Base-by-base conservation (phyloP, 2,329 filamentous ascomycete genomes). In the Colletotrichum cereale region DNA sequence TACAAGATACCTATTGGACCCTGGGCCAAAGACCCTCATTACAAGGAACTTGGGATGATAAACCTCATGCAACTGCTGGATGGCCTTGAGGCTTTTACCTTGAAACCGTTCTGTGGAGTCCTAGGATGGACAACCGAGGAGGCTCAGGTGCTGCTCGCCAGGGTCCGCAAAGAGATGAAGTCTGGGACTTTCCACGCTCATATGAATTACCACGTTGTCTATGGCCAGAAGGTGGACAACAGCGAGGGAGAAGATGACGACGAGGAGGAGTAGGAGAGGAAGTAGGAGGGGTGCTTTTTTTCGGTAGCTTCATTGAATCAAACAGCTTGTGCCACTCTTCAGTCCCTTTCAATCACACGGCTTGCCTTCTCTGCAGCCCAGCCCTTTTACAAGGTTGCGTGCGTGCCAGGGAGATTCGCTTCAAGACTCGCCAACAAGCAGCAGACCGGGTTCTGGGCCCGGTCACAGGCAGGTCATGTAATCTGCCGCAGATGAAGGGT, bases 1-100 rank as follows among this genome's bases (percentile, higher is more conserved):
- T 80, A 79, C 66, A 82, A 80, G 68, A 76, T 80, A 47, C 82
- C 82, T 0, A 75, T 82, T 7, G 81, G 81, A 65, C 73, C 12
- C 12, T 50, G 24, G 24, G 24, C 47, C 1, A 50, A 50, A 5
- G 24, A 26, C 14, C 44, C 44, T 6, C 73, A 75, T 26, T 67
- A 47, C 38, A 77, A 77, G 34, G 73, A 78, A n/a, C 36, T 77
- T 12, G 73, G 75, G 34, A 55, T 55, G 10, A 57, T 36, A 36
- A 74, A 72, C 38, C 63, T 75, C 0, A 55, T 66, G 0, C 69
- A 75, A 67, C 50, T 75, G 24, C 57, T 75, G 16, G 75, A 75
- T 21, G 76, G 75, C 1, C 60, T 77, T 8, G 75, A 78, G 38
- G 76, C 67, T 1, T 76, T 78, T 31, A 75, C 73, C 12, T 62